Evolutionary conservation across 2,329 filamentous ascomycete species (phyloP), one percentile per base, ranked within the genome.

Genomic region (Emergomyces pasteurianus): DNA sequence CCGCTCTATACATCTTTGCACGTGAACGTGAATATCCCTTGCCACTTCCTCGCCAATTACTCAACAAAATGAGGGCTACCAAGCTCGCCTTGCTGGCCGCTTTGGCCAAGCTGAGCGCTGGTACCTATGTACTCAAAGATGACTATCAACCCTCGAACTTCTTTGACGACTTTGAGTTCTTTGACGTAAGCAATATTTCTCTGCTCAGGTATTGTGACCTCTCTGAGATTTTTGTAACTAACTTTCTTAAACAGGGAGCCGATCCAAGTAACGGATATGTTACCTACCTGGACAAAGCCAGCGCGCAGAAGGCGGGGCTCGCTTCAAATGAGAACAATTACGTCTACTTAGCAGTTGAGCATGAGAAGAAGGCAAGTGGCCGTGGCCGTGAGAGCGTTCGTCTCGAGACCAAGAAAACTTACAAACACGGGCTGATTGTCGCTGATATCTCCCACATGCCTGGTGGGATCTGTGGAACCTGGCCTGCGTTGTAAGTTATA

Each of bases 191-290:
- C 28, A n/a, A 43, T 16, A 46, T 23, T 40, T n/a, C n/a, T 4
- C n/a, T 47, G 23, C 8, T 38, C 26, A 7, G 10, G 9, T 12
- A 28, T 8, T 16, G 16, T 26, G 40, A 54, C 23, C 2, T 31
- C 16, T 57, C 16, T 46, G 23, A 7, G 3, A 31, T 31, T 31
- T 31, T n/a, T 21, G 9, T 5, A 31, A 38, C 26, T 55, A 36
- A 59, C 26, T 9, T 43, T 40, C 28, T 36, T n/a, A n/a, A n/a
- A 55, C 59, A 78, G 76, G 72, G 62, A 18, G 23, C 66, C 3
- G 90, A 94, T 68, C 89, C 89, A 0, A 94, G 89, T 1, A 67
- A 85, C 64, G 90, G 89, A 38, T 90, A 85, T 67, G 89, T 94
- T 66, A 75, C 83, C 63, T 94, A 91, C 68, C 80, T 85, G 59